A percentile compares a stretch with the other conserved stretches of the same genome.
phyloP scores from a whole-genome alignment of 164 flowering plant genomes.

The Akebia trifoliata region DNA sequence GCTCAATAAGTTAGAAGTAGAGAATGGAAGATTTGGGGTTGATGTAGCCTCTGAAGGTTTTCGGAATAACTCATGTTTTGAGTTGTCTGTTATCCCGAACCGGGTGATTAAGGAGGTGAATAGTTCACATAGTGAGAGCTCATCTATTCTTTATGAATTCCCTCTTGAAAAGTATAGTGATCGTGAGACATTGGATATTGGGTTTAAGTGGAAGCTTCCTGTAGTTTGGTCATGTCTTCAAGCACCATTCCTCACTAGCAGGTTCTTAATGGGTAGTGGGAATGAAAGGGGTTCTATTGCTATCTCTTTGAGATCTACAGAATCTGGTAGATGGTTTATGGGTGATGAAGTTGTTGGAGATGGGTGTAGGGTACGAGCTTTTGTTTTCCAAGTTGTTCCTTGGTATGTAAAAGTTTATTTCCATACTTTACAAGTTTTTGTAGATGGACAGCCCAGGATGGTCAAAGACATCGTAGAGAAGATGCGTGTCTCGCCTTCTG shows the following conservation, averaged over 20 bases:
- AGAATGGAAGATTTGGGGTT: slow-evolving; percentile 15
- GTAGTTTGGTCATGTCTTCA: slow-evolving; percentile 63
- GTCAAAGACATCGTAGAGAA: slow-evolving; percentile 46
- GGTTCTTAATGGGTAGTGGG: slow-evolving; percentile 96
- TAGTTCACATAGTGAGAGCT: slow-evolving; percentile 22
- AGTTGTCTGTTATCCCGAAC: slow-evolving; percentile 55
- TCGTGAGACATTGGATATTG: slow-evolving; percentile 56
- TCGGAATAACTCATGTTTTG: slow-evolving; percentile 38
- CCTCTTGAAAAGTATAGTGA: slow-evolving; percentile 39
- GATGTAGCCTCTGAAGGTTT: slow-evolving; percentile 21
- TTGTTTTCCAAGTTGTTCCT: slow-evolving; percentile 87
- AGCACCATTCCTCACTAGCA: slow-evolving; percentile 71
- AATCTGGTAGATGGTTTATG: slow-evolving; percentile 14
- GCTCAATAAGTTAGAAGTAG: slow-evolving; percentile 25
- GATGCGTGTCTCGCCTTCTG: slow-evolving; percentile 83
- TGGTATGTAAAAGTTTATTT: slow-evolving; percentile 96
- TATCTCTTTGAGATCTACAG: slow-evolving; percentile 54
- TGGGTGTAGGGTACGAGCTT: slow-evolving; percentile 44
- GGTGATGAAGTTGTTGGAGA: slow-evolving; percentile 22
- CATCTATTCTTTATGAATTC: slow-evolving; percentile 51
- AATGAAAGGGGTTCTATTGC: slow-evolving; percentile 96
- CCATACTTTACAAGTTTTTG: slow-evolving; percentile 57
- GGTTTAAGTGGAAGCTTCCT: slow-evolving; percentile 74
- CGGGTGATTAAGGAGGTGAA: slow-evolving; percentile 42
- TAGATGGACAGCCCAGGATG: slow-evolving; percentile 47